Evolutionary conservation across 768 basidiomycete genomes (phyloP), one percentile per base, ranked within the genome.

Genomic region (Pulveroboletus sp.): DNA sequence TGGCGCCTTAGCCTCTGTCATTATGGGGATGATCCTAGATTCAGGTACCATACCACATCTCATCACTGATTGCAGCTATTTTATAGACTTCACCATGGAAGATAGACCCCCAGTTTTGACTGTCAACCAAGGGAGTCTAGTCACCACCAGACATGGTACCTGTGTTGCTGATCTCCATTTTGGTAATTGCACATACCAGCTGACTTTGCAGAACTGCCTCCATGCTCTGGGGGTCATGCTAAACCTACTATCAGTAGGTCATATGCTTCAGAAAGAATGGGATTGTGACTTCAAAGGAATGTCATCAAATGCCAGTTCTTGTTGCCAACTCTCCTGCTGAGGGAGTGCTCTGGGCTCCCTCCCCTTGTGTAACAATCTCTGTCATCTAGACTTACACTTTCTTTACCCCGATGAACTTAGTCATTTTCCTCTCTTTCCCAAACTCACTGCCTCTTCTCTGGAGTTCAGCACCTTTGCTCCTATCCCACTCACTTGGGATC

Each of bases 181-280:
- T 2, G 9, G 2, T 23, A 5, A 2, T 11, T 4, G 16, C 0
- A 36, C 8, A 8, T 31, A 42, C 2, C 5, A 6, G 14, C 4
- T 13, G 9, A 29, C 1, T 0, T 20, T 49, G 1, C 27, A 7
- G 0, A 22, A 37, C 19, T 57, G 47, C 17, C 14, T 56, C 0
- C 48, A 54, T 14, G 42, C 41, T 1, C 48, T 31, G 2, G 23
- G 32, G 5, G 47, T 43, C 23, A 6, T 40, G 8, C 13, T 54
- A 3, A 49, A 54, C 17, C 27, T 54, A 1, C 6, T 50, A 2
- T 54, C 30, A 2, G 40, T 54, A 0, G 31, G 52, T 2, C 8
- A 10, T 1, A 49, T 54, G 47, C 3, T 37, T 2, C 22, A 31
- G 2, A 17, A 4, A 2, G 30, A 20, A 5, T 43, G 43, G 43